Conservation (phyloP, 257 asterid species). For the Fraxinus americana region DNA sequence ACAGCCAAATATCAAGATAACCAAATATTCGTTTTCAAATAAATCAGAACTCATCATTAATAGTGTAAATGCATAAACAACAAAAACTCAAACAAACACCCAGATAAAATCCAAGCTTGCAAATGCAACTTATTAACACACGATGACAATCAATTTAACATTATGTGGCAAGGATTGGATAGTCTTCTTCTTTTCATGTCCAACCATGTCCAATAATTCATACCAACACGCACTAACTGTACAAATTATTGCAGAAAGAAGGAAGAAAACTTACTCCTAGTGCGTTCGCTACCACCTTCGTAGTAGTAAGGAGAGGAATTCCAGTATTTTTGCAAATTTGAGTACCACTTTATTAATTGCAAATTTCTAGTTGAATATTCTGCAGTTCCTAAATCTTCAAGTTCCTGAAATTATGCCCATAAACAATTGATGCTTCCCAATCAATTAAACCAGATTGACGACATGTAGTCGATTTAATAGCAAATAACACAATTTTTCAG, state of each 20-base stretch:
- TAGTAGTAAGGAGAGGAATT: slow-evolving; percentile 55
- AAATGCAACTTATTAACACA: neutral
- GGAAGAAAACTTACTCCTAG: slow-evolving; percentile 38
- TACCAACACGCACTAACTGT: neutral
- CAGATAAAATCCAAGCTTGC: neutral
- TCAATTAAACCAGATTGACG: neutral
- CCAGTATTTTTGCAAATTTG: slow-evolving; percentile 42
- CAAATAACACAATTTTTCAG: neutral
- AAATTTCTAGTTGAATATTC: slow-evolving; percentile 23
- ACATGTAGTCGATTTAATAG: neutral
- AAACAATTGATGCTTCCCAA: neutral
- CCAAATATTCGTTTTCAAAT: neutral
- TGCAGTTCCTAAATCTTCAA: slow-evolving; percentile 52
- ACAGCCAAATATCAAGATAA: neutral
- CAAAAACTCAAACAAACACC: slow-evolving; percentile 2
- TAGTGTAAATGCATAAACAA: neutral
- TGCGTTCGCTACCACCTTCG: slow-evolving; percentile 40
- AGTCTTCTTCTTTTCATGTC: neutral
- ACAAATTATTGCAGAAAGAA: neutral
- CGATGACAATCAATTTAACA: neutral
- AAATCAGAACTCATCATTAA: neutral
- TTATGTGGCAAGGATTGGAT: neutral
- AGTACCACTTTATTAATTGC: slow-evolving; percentile 39
- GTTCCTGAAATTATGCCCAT: slow-evolving; percentile 39
- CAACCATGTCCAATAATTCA: neutral